Base-by-base conservation (phyloP, 1,284 basidiomycete genomes). In the Agaricales sp. region DNA sequence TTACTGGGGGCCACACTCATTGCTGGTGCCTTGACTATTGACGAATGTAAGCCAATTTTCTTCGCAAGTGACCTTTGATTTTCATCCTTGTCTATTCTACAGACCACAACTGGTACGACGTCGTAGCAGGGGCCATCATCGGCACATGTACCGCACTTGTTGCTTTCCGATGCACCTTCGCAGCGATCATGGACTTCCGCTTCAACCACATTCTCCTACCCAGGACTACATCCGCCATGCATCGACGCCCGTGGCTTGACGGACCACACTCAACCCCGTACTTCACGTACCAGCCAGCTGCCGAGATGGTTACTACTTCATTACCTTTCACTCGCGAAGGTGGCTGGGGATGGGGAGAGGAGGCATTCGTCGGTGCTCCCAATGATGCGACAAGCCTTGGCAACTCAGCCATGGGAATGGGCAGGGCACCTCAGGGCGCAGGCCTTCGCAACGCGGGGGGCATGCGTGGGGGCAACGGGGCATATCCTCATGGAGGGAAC, bases 141-240 rank as follows among this genome's bases (percentile, higher is more conserved):
- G 77, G 77, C 1, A 70, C 66, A 2, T 57, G 60, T 45, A 69
- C 64, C 13, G 74, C 77, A 0, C 57, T 78, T 38, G 69, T 75
- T 39, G 73, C 76, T 1, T 80, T 73, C 63, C 69, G 77, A 14
- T 72, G 74, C 58, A 77, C 72, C 1, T 78, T 76, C 55, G 74
- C 71, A 0, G 62, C 73, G n/a, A 60, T 75, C 30, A 69, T 68
- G 55, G 76, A 78, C 59, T 80, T 76, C 61, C 61, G 76, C 12
- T 78, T 77, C 65, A 78, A 80, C 59, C 75, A 78, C 56, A 55
- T 78, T 43, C 63, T 75, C 25, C 67, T 78, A 35, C 75, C 74
- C 1, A 66, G 70, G 1, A 63, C 67, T 4, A 68, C 68, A 0
- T 73, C 71, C 2, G 56, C 72, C 16, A 67, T 72, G 59, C 63